phyloP scores from a whole-genome alignment of 495 filamentous ascomycete species.

The Penicillium parvum region DNA sequence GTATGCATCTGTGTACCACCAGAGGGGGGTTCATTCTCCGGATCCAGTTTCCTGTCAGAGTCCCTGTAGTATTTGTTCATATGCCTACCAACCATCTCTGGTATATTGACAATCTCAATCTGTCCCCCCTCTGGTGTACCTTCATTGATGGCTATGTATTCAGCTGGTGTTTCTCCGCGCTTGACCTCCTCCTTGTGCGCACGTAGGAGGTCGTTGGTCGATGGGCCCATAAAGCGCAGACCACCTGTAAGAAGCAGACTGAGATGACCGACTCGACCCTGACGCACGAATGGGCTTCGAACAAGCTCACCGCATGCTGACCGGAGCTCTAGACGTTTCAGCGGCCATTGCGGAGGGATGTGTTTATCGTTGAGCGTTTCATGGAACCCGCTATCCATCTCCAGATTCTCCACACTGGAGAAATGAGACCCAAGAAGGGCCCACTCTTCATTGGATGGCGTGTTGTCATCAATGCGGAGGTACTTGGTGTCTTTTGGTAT shows the following conservation, averaged over 20 bases:
- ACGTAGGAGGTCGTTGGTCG: constrained; percentile 3
- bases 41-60: constrained; percentile 1
- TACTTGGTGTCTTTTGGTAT: constrained; percentile 11
- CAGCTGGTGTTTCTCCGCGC: constrained; percentile 8
- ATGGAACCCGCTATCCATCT: constrained; percentile 14
- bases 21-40: constrained; percentile 7
- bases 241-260: constrained; percentile 15
- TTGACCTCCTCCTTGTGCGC: constrained; percentile 9
- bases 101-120: constrained; percentile 12
- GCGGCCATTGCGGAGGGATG: constrained; percentile 25
- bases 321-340: constrained; percentile 12
- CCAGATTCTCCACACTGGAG: constrained; percentile 8
- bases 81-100: constrained; percentile 6
- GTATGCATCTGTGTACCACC: constrained; percentile 8
- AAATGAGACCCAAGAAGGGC: constrained; percentile 22
- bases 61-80: constrained; percentile 9
- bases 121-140: constrained; percentile 3
- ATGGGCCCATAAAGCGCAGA: constrained; percentile 25
- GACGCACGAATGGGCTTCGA: constrained; percentile 15
- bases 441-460: constrained; percentile 23
- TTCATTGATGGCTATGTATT: constrained; percentile 3
- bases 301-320: constrained; percentile 11
- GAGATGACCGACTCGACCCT: constrained; percentile 22
- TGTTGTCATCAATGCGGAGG: constrained; percentile 17
- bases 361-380: constrained; percentile 22